These are phyloP conservation scores for Magnusiomyces sp. DNA, from an alignment of 1,139 yeast species.

Conservation along the genomic window DNA sequence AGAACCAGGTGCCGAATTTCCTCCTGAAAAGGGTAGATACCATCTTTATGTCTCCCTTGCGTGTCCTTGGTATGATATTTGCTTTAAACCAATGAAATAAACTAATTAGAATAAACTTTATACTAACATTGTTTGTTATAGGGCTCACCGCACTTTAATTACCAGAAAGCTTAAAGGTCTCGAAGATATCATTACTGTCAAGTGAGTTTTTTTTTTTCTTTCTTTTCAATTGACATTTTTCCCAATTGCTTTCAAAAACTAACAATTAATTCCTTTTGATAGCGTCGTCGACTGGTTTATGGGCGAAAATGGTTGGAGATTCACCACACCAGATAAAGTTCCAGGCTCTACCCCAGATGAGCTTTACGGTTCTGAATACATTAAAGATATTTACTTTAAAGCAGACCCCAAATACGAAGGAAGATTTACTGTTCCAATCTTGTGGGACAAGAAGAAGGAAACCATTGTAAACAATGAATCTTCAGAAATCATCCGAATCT, in stretches of 20 bases:
- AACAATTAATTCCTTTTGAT: too few species aligned
- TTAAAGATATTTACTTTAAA: slow-evolving; percentile 65
- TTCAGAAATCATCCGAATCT: slow-evolving; percentile 76
- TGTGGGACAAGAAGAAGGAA: slow-evolving; percentile 77
- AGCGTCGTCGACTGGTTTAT: slow-evolving; percentile 81
- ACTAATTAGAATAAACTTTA: neutral
- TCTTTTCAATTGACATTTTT: neutral
- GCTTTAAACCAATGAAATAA: neutral
- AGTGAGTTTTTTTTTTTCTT: too few species aligned
- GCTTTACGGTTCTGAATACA: slow-evolving; percentile 48
- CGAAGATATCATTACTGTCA: slow-evolving; percentile 38
- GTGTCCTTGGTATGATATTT: slow-evolving; percentile 60
- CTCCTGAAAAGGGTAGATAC: slow-evolving; percentile 73
- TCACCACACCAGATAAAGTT: slow-evolving; percentile 41
- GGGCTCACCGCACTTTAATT: slow-evolving; percentile 76
- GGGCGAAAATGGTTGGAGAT: slow-evolving; percentile 82
- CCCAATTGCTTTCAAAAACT: neutral
- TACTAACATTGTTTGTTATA: neutral
- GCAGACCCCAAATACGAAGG: slow-evolving; percentile 71
- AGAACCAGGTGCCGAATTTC: slow-evolving; percentile 51
- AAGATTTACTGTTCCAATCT: slow-evolving; percentile 82
- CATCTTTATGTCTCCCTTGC: slow-evolving; percentile 83
- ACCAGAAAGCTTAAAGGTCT: slow-evolving; percentile 75
- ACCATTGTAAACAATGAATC: slow-evolving; percentile 90
- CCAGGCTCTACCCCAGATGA: slow-evolving; percentile 62